Conservation (phyloP, 306 rosid species). For the Hippophae gyantsensis region DNA sequence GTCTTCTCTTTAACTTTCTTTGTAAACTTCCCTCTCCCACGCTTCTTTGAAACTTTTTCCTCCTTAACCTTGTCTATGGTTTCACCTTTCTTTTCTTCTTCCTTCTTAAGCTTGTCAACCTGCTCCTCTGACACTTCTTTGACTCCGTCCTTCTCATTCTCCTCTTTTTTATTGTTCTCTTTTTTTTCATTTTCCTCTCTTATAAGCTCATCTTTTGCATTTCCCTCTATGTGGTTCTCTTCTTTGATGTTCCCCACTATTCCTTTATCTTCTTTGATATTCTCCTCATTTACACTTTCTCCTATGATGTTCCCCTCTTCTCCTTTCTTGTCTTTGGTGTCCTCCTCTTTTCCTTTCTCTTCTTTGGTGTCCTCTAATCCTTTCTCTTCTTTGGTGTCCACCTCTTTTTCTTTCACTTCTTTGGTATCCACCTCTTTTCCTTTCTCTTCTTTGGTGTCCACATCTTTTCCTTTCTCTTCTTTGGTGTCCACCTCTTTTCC, state of each 20-base stretch:
- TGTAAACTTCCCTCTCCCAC: constrained; percentile 28
- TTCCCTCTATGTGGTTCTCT: no score
- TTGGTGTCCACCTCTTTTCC: no score
- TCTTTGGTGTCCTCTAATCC: neutral
- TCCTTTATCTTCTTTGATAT: neutral
- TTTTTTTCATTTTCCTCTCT: neutral
- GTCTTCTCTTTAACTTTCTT: constrained; percentile 41
- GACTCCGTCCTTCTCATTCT: constrained; percentile 17
- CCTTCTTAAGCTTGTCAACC: constrained; percentile 14
- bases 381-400: no score
- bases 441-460: no score
- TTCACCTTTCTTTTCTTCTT: constrained; percentile 22
- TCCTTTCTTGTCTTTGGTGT: neutral
- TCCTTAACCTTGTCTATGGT: constrained; percentile 29
- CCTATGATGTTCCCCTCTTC: neutral
- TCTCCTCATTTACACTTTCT: neutral
- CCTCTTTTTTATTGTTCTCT: constrained; percentile 15
- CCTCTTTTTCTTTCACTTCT: no score
- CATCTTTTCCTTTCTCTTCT: no score
- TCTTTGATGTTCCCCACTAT: no score
- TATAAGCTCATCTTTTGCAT: no score
- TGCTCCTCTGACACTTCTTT: constrained; percentile 8
- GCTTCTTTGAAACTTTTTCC: constrained; percentile 37
- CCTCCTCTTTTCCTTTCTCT: constrained; percentile 1
- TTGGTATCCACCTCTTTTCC: neutral